A percentile compares a stretch with the other conserved stretches of the same genome.
phyloP scores from a whole-genome alignment of 2,329 filamentous ascomycete genomes.

The Bisporella sp. region DNA sequence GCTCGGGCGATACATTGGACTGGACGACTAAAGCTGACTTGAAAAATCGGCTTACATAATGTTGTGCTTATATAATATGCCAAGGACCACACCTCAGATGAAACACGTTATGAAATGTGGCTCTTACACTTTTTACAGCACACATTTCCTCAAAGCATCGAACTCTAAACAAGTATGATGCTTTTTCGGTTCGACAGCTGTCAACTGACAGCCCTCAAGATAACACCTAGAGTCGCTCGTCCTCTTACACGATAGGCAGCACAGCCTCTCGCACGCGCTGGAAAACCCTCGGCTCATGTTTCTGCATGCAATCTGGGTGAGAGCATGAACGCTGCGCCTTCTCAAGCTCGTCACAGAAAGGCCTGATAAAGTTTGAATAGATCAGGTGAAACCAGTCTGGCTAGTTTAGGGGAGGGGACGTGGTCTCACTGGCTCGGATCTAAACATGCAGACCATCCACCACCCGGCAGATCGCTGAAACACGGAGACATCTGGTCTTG shows the following conservation, averaged over 20 bases:
- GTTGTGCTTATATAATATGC: too few species aligned
- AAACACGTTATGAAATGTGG: too few species aligned
- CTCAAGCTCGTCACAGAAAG: conserved; percentile 14
- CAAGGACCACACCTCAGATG: too few species aligned
- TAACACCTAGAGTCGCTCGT: too few species aligned
- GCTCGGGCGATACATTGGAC: too few species aligned
- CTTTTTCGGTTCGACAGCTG: too few species aligned
- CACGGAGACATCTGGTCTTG: background rate
- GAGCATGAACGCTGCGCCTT: conserved; percentile 19
- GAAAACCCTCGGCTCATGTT: background rate
- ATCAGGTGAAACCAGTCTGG: conserved; percentile 8
- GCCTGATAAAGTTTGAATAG: background rate
- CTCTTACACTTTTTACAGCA: too few species aligned
- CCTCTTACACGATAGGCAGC: background rate
- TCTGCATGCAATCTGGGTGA: conserved; percentile 1
- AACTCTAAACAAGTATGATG: too few species aligned
- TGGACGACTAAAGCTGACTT: too few species aligned
- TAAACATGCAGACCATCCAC: background rate
- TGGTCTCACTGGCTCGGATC: background rate
- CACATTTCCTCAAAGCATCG: too few species aligned
- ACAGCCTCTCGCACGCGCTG: background rate
- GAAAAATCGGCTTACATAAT: too few species aligned
- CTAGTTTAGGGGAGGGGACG: background rate
- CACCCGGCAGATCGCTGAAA: background rate
- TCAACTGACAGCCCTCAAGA: too few species aligned